phyloP scores from a whole-genome alignment of 1,284 basidiomycete species.

The Heterobasidion annosum region DNA sequence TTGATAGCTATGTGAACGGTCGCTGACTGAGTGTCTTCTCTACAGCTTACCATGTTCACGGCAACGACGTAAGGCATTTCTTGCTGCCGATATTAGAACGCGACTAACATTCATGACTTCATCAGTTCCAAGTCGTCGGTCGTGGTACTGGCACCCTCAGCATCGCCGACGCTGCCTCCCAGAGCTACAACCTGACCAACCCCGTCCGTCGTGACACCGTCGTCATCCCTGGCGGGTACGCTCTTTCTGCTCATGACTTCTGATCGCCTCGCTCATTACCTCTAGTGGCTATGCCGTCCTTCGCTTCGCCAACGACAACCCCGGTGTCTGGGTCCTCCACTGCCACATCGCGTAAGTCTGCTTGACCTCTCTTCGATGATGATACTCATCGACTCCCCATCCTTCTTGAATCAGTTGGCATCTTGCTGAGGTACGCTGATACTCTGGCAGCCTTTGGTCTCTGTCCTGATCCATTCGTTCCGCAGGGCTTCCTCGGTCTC shows the following conservation, averaged over 20 bases:
- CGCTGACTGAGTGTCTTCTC: not conserved
- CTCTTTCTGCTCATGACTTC: not conserved
- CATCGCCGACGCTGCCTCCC: not conserved
- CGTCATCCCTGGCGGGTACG: not conserved
- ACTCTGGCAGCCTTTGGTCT: not conserved
- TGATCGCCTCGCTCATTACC: not conserved
- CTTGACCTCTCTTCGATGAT: not conserved
- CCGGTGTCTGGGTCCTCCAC: not conserved
- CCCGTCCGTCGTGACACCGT: not conserved
- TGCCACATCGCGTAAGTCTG: not conserved
- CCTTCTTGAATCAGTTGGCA: not conserved
- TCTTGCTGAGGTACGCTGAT: not conserved
- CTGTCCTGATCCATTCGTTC: not conserved
- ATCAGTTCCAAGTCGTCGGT: not conserved
- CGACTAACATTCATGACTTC: not conserved
- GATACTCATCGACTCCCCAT: not conserved
- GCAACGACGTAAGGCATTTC: not conserved
- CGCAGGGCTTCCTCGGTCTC: not conserved
- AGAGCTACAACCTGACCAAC: not conserved
- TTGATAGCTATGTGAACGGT: not conserved
- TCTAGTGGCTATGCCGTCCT: not conserved
- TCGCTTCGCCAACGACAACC: not conserved
- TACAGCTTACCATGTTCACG: not conserved
- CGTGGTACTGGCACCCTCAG: not conserved
- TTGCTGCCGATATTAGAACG: too few species aligned